Evolutionary conservation across 768 basidiomycete species (phyloP), one percentile per base, ranked within the genome.

Genomic region (Amanita pallidorosea): DNA sequence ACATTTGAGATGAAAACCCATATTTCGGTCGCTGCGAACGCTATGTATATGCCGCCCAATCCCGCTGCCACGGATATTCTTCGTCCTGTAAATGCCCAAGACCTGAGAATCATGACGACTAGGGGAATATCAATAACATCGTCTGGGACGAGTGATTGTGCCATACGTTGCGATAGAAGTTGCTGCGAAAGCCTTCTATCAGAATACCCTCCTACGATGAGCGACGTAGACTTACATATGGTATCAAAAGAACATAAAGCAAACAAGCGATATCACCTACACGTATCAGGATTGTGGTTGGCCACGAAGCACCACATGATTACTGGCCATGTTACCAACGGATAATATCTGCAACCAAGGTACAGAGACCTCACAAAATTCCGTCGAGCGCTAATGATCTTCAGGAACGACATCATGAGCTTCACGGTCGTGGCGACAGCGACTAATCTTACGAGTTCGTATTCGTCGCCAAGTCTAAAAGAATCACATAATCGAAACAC

Each of bases 61-160:
- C 53, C 27, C 4, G 40, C 13, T 9, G 59, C 46, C 2, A 57
- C 44, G 12, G 22, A 15, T 12, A 33, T 52, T 18, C 47, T 56
- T 23, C 58, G 48, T 20, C 62, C 63, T 8, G 63, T 59, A 45
- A 65, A 65, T 2, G 62, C 63, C 54, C 61, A 62, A 5, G 62
- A 58, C 12, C 63, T 51, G 25, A 56, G 54, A 9, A 60, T 22
- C 50, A 63, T 56, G 2, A 62, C 62, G 18, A 58, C 63, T 64
- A 33, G 20, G n/a, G 11, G 53, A 29, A 22, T 57, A 33, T 60
- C 51, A 40, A 47, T 37, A 8, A 60, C 40, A 55, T 58, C 60
- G 57, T 58, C 34, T 11, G 29, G n/a, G 25, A 7, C 5, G 23
- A 27, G 11, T 8, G 8, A 20, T 8, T 18, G 5, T 23, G 17